Evolutionary conservation across 2,329 filamentous ascomycete genomes (phyloP).

Genomic region (Aspergillus viridinutans): DNA sequence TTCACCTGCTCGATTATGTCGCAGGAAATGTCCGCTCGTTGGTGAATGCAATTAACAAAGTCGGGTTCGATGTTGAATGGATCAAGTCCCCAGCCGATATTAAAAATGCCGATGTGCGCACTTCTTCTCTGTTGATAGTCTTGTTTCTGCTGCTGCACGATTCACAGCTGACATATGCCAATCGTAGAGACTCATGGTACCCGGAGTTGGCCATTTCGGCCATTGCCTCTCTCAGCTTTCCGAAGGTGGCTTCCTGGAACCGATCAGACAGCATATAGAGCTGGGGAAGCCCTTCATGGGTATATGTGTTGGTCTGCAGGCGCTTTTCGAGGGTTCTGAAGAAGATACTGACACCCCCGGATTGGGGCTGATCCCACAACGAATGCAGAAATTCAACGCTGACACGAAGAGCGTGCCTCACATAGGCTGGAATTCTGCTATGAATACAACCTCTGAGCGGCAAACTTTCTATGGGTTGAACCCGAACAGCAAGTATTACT

Average conservation of each 20-base stretch:
- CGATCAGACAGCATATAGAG: conserved; percentile 75
- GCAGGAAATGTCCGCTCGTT: conserved; percentile 94
- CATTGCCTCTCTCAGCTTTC: conserved; percentile 86
- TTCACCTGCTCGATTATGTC: conserved; percentile 71
- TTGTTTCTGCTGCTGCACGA: not conserved
- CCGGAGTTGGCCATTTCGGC: conserved; percentile 95
- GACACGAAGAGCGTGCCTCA: conserved; percentile 86
- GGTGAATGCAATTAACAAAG: conserved; percentile 95
- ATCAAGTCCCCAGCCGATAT: conserved; percentile 81
- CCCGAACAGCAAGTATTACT: conserved; percentile 92
- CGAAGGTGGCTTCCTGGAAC: conserved; percentile 75
- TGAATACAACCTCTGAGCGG: conserved; percentile 41
- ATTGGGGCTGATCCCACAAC: conserved; percentile 67
- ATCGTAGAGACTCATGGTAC: conserved; percentile 80
- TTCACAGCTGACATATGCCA: conserved; percentile 6
- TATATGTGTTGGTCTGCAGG: conserved; percentile 92
- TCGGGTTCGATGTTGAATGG: conserved; percentile 92
- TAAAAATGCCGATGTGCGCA: conserved; percentile 70
- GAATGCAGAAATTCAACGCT: conserved; percentile 72
- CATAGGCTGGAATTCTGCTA: conserved; percentile 96
- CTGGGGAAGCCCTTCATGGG: conserved; percentile 97
- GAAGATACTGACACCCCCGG: conserved; percentile 71
- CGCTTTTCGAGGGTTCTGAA: conserved; percentile 78
- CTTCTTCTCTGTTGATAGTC: not conserved
- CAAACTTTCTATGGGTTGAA: conserved; percentile 72